These are phyloP conservation scores for Mariannaea elegans DNA, from an alignment of 2,329 filamentous ascomycete species.

Conservation along the genomic window DNA sequence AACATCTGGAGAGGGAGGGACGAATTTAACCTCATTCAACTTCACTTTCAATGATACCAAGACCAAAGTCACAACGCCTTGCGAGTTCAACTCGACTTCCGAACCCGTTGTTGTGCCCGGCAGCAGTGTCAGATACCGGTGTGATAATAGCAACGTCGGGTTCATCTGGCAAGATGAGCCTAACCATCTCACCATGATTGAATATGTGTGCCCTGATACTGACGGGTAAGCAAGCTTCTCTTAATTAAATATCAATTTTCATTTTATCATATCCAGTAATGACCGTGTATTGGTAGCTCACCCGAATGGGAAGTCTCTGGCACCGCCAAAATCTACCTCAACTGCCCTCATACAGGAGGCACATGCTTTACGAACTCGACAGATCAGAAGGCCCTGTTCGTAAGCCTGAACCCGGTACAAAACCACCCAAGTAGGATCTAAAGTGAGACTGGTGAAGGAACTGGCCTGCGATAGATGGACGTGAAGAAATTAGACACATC, in stretches of 20 bases:
- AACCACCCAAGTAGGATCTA: slow-evolving; percentile 14
- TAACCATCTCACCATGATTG: slow-evolving; percentile 52
- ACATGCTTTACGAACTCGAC: slow-evolving; percentile 43
- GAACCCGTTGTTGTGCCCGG: slow-evolving; percentile 32
- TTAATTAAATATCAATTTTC: not conserved
- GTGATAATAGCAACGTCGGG: slow-evolving; percentile 51
- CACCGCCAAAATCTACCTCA: slow-evolving; percentile 32
- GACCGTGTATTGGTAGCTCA: slow-evolving; percentile 27
- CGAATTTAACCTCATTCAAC: slow-evolving; percentile 44
- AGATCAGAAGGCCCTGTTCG: slow-evolving; percentile 41
- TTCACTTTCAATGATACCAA: slow-evolving; percentile 53
- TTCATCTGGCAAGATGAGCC: slow-evolving; percentile 52
- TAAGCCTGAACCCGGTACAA: slow-evolving; percentile 42
- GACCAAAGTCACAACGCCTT: slow-evolving; percentile 53
- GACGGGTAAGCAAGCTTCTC: slow-evolving; percentile 45
- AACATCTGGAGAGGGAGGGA: slow-evolving; percentile 45
- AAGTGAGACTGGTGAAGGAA: too few species aligned
- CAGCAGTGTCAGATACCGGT: slow-evolving; percentile 50
- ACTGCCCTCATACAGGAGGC: slow-evolving; percentile 29
- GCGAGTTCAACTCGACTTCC: slow-evolving; percentile 55
- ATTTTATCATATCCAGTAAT: slow-evolving; percentile 1
- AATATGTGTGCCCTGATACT: slow-evolving; percentile 52
- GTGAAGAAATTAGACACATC: not conserved
- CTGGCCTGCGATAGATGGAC: not conserved
- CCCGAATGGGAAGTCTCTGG: slow-evolving; percentile 45